Conservation (phyloP, 768 basidiomycete species). For the Cystofilobasidium capitatum region DNA sequence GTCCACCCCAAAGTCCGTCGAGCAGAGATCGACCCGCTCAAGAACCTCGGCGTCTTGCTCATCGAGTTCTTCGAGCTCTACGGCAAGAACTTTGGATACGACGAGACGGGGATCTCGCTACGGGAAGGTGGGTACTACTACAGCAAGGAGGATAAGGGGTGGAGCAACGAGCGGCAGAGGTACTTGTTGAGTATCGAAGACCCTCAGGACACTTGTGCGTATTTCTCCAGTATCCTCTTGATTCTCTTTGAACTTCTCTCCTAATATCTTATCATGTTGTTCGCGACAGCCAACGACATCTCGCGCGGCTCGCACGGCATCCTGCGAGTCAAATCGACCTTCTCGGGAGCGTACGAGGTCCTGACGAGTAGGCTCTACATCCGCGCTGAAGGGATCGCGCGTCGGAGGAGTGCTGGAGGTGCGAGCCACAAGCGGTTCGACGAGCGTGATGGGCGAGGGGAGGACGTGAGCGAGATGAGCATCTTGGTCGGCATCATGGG, state of each 20-base stretch:
- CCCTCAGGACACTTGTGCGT: constrained; percentile 76
- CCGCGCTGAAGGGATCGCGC: constrained; percentile 29
- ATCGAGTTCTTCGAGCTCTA: constrained; percentile 98
- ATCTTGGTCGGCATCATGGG: constrained; percentile 71
- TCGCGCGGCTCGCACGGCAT: constrained; percentile 80
- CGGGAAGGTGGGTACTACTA: constrained; percentile 83
- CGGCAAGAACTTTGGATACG: constrained; percentile 82
- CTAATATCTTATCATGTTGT: neutral
- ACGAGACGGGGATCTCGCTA: constrained; percentile 71
- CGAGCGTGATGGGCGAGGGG: constrained; percentile 35
- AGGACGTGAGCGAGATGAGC: constrained; percentile 51
- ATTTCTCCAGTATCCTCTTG: neutral
- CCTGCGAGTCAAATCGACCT: constrained; percentile 64
- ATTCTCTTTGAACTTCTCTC: neutral
- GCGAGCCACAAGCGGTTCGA: constrained; percentile 35
- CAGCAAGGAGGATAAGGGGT: constrained; percentile 68
- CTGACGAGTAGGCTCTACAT: constrained; percentile 60
- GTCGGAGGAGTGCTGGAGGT: constrained; percentile 41
- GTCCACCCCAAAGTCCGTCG: constrained; percentile 90
- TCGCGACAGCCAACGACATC: constrained; percentile 74
- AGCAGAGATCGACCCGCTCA: constrained; percentile 74
- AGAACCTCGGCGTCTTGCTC: constrained; percentile 84
- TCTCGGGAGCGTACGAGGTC: constrained; percentile 61
- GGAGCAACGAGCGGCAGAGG: constrained; percentile 49
- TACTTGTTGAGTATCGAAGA: constrained; percentile 78